phyloP scores from a whole-genome alignment of 208 protist species.

The Crithidia brevicula region DNA sequence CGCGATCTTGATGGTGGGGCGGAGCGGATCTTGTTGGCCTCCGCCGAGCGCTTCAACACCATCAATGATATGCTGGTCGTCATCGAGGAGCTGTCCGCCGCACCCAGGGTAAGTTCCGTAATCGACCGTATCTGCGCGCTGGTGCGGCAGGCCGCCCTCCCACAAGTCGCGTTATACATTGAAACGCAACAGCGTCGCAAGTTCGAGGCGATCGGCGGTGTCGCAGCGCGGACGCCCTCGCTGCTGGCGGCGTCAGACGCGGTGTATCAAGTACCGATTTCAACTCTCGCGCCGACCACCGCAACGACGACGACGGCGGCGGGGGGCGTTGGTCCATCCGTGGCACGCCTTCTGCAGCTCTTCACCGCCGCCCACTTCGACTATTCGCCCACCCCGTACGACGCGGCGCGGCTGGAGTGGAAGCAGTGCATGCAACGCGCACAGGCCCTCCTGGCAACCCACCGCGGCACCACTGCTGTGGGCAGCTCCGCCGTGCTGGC shows the following conservation, averaged over 20 bases:
- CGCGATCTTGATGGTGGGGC: slow-evolving; percentile 72
- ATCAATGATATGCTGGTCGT: slow-evolving; percentile 71
- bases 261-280: slow-evolving; percentile 18
- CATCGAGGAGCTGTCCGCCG: slow-evolving; percentile 44
- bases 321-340: slow-evolving; percentile 20
- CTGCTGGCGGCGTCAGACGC: slow-evolving; percentile 10
- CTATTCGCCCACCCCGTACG: slow-evolving; percentile 57
- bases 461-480: not conserved
- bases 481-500: too few species aligned
- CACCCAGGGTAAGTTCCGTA: not conserved
- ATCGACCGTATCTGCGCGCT: slow-evolving; percentile 33
- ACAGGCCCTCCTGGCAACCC: not conserved
- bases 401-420: slow-evolving; percentile 37
- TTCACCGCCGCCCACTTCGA: slow-evolving; percentile 64
- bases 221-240: not conserved
- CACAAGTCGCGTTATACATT: slow-evolving; percentile 52
- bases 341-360: slow-evolving; percentile 45
- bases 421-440: slow-evolving; percentile 28
- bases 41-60: slow-evolving; percentile 65
- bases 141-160: slow-evolving; percentile 44
- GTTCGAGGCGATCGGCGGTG: slow-evolving; percentile 3
- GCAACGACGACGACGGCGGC: not conserved
- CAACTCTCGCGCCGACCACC: not conserved
- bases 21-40: slow-evolving; percentile 67
- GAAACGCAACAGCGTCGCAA: slow-evolving; percentile 39